Evolutionary conservation across 176 grass and related monocot species (phyloP), one percentile per base, ranked within the genome.

Genomic region (Leersia perrieri): DNA sequence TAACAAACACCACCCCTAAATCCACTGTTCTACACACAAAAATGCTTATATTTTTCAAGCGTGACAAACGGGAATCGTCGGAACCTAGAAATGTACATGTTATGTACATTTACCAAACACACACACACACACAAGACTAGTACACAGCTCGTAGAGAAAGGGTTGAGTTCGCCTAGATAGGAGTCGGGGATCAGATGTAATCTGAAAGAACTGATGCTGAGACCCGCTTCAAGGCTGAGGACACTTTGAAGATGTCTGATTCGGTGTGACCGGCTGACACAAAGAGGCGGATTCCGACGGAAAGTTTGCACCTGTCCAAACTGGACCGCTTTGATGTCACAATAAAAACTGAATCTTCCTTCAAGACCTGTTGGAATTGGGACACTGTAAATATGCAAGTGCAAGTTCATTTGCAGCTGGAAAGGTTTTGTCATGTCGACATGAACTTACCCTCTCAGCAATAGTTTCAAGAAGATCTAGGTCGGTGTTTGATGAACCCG

Each of bases 331-430:
- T 95, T 5, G 90, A 93, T 26, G 81, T 70, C 66, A 93, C 90
- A 15, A 98, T 76, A 74, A 95, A 90, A 74, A 98, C 92, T 9
- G 90, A 94, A 89, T 98, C 95, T 78, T 98, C 92, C 71, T 91
- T 87, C 82, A 94, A 79, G 42, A 86, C 62, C 95, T 98, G 71
- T 70, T 26, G 12, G 58, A 36, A 33, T 82, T 79, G 41, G 2
- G 65, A 72, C 18, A 26, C 47, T 67, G 77, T 81, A 69, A 83
- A 39, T 63, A 45, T 62, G 66, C 33, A 31, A 87, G 49, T 55
- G 3, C 33, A 82, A 87, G 14, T 38, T 22, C 33, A 42, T 35
- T 11, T 74, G 60, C 38, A 36, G 0, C 39, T 66, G 12, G 8
- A 84, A 42, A 28, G 94, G 57, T 77, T 72, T 42, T 25, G 6